These are phyloP conservation scores for Acer campestre DNA, from an alignment of 345 rosid genomes.

Conservation along the genomic window DNA sequence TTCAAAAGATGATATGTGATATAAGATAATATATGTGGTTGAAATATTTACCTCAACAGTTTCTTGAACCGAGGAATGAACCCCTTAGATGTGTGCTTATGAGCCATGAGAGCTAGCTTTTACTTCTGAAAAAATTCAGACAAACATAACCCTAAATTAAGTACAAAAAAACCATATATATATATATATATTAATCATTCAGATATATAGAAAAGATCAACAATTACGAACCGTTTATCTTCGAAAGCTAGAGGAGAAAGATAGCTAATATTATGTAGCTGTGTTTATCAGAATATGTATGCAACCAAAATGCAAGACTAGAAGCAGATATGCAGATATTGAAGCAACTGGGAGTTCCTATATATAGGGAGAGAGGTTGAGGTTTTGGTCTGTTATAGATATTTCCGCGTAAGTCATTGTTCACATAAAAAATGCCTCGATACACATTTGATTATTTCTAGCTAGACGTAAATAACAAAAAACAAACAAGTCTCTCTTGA, in stretches of 20 bases:
- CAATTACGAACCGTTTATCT: not conserved
- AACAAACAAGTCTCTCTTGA: not conserved
- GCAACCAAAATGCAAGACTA: not conserved
- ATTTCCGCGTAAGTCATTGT: not conserved
- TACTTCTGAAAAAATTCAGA: conserved; percentile 2
- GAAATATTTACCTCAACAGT: not conserved
- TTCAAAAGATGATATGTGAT: too few species aligned
- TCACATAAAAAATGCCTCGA: not conserved
- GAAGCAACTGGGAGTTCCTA: not conserved
- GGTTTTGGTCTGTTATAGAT: not conserved
- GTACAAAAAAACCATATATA: too few species aligned
- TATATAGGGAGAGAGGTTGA: too few species aligned
- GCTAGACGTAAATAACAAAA: not conserved
- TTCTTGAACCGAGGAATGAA: conserved; percentile 15
- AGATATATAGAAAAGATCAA: too few species aligned
- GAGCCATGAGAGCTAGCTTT: not conserved
- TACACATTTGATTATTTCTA: too few species aligned
- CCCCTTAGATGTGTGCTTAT: conserved; percentile 8
- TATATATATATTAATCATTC: too few species aligned
- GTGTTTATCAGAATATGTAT: not conserved
- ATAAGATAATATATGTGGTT: too few species aligned
- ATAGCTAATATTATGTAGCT: not conserved
- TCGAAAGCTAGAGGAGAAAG: not conserved
- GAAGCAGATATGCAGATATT: not conserved
- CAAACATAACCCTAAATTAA: not conserved